Evolutionary conservation across 148 eudicot genomes (phyloP).

Genomic region (Dysphania ambrosioides): DNA sequence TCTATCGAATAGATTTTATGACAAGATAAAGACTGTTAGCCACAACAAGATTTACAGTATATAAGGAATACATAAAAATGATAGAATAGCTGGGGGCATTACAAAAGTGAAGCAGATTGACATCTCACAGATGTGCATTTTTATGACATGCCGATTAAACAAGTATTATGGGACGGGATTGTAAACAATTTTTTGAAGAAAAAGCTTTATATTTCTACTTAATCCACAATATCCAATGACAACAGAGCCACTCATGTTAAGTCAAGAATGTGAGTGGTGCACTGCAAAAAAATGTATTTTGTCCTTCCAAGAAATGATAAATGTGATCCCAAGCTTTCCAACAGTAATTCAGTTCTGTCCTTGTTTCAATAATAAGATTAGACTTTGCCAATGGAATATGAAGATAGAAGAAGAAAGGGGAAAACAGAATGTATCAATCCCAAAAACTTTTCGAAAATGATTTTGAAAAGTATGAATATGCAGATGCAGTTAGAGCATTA

Average conservation of each 20-base stretch:
- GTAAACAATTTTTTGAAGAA: neutral
- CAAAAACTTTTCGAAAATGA: neutral
- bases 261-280: neutral
- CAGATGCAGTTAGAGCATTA: neutral
- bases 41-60: neutral
- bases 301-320: neutral
- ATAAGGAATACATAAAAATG: too few relatives aligned
- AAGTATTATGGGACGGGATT: neutral
- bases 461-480: neutral
- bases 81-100: too few relatives aligned
- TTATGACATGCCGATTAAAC: neutral
- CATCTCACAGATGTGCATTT: neutral
- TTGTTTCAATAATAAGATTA: neutral
- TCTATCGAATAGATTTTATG: neutral
- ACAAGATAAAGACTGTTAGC: neutral
- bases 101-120: neutral
- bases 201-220: neutral
- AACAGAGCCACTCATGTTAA: neutral
- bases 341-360: neutral
- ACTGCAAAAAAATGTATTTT: neutral
- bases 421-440: neutral
- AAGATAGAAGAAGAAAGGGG: neutral
- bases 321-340: neutral
- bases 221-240: neutral
- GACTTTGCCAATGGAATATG: neutral